Evolutionary conservation across 2,329 filamentous ascomycete species (phyloP), one percentile per base, ranked within the genome.

Genomic region (Aureobasidium sp.): DNA sequence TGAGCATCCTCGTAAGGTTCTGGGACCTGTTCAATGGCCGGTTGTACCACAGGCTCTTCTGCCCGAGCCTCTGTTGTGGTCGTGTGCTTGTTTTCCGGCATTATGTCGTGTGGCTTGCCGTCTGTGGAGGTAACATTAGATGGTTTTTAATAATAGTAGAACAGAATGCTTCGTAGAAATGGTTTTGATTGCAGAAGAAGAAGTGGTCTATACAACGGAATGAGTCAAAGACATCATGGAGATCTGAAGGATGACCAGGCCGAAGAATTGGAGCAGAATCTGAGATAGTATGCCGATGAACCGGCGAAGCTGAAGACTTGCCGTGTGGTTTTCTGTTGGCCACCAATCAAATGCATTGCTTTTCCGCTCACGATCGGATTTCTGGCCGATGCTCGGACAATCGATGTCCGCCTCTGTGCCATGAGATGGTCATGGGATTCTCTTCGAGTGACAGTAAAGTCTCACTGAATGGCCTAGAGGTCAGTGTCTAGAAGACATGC

Each of bases 1-100:
- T 62, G 60, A 13, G 60, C 50, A 26, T 62, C 60, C 20, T 62
- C 60, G 44, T 62, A 48, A 27, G 60, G 51, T 27, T 62, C 60
- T 20, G 60, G 60, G 3, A 57, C 44, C 4, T 24, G 60, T 17
- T 62, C 60, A 20, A 57, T 43, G 26, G 60, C 52, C n/a, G 60
- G 51, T 43, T 62, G 60, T 3, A 62, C 60, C 12, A 62, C 44
- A 24, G 60, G 60, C 27, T 62, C 60, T 48, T 55, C 51, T 12
- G 60, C 50, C 29, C 39, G 51, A 24, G 43, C 48, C 5, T 56
- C 43, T 29, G 50, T 47, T n/a, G 17, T 26, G 9, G 12, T 34
- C 10, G 47, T 7, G 34, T 44, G 48, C 26, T 62, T 62, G 60
- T 34, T 36, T 10, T 51, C 60, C 24, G 60, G 51, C 60, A 62